Conservation (phyloP, 768 basidiomycete genomes). For the Kwoniella mangroviensis region DNA sequence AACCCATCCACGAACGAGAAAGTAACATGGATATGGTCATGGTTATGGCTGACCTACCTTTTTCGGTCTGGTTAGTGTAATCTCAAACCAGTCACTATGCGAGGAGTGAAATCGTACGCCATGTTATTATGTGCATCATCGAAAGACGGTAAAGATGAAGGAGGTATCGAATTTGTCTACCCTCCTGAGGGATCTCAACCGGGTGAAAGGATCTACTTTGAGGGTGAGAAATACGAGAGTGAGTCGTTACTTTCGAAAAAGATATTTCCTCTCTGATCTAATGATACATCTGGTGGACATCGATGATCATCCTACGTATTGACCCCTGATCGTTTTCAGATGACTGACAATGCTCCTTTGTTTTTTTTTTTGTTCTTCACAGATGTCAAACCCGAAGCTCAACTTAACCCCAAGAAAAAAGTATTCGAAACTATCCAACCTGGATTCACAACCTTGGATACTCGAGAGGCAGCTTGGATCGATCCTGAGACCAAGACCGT, state of each 20-base stretch:
- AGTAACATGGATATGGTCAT: too few species aligned
- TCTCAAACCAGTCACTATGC: conserved; percentile 94
- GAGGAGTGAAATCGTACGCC: conserved; percentile 95
- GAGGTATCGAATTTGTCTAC: conserved; percentile 85
- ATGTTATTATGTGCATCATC: conserved; percentile 95
- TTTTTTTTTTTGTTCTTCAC: conserved; percentile 30
- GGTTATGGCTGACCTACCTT: not conserved
- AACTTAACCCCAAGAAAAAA: conserved; percentile 98
- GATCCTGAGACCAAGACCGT: conserved; percentile 76
- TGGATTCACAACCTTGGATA: conserved; percentile 87
- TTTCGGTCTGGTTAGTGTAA: conserved; percentile 57
- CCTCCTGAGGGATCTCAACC: conserved; percentile 84
- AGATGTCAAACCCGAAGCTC: conserved; percentile 67
- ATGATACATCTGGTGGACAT: not conserved
- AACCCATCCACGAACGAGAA: too few species aligned
- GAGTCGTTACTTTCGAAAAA: conserved; percentile 37
- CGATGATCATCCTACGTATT: not conserved
- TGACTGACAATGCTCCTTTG: not conserved
- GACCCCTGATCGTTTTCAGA: too few species aligned
- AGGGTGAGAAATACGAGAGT: conserved; percentile 86
- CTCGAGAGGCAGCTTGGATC: conserved; percentile 89
- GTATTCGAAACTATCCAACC: conserved; percentile 97
- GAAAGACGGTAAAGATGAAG: conserved; percentile 71
- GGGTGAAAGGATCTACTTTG: conserved; percentile 93
- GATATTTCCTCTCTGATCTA: not conserved